Conservation (phyloP, 2,329 filamentous ascomycete species). For the Penicillium janthinellum region DNA sequence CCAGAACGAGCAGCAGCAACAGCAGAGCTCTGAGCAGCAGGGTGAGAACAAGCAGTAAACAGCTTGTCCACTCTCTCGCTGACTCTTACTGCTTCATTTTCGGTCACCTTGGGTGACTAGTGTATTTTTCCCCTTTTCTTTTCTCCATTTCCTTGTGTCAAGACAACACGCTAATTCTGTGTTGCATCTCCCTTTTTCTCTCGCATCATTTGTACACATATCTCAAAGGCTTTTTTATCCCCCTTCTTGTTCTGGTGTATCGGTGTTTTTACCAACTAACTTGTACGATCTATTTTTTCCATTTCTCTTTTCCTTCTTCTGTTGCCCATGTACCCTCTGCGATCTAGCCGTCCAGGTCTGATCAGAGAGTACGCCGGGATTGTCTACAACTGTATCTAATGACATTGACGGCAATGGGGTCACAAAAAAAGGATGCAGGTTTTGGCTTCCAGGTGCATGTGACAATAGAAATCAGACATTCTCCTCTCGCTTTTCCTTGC, state of each 20-base stretch:
- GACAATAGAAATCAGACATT: constrained; percentile 45
- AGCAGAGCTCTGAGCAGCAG: constrained; percentile 47
- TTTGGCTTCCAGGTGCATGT: constrained; percentile 38
- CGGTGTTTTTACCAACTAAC: constrained; percentile 35
- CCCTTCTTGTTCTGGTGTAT: constrained; percentile 39
- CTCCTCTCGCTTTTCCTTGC: constrained; percentile 39
- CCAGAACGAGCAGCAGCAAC: constrained; percentile 65
- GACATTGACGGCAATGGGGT: constrained; percentile 41
- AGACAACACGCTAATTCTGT: constrained; percentile 25
- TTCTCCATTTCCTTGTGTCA: constrained; percentile 24
- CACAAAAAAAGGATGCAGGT: constrained; percentile 37
- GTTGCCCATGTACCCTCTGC: constrained; percentile 31
- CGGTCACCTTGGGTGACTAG: constrained; percentile 21
- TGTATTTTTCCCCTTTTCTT: constrained; percentile 34
- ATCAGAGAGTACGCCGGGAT: constrained; percentile 29
- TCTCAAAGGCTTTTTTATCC: constrained; percentile 26
- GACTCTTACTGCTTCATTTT: constrained; percentile 43
- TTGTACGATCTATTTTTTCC: constrained; percentile 28
- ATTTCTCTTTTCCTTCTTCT: constrained; percentile 22
- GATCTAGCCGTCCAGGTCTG: constrained; percentile 16
- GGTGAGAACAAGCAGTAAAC: constrained; percentile 67
- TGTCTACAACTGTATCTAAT: constrained; percentile 45
- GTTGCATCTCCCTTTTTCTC: constrained; percentile 27
- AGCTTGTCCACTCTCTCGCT: constrained; percentile 12
- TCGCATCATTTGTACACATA: constrained; percentile 45